Evolutionary conservation across 2,329 filamentous ascomycete species (phyloP), one percentile per base, ranked within the genome.

Genomic region (Cercospora nicotianae): DNA sequence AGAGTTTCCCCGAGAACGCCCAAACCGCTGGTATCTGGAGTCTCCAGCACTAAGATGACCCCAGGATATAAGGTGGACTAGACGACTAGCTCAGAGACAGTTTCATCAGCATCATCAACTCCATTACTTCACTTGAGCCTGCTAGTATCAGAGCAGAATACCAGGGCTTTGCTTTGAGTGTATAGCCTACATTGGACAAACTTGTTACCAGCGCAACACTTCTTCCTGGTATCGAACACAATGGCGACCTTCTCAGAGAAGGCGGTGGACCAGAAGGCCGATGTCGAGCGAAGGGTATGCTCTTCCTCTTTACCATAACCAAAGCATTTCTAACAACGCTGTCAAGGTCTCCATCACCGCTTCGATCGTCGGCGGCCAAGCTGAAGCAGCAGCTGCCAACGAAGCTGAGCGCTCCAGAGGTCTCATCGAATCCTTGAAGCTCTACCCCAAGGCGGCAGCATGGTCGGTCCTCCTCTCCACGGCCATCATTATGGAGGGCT

Each of bases 401-500:
- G 48, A 63, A 33, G 61, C 66, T 7, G 66, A 67, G 48, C 53
- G 61, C 48, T 36, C 53, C n/a, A 45, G 57, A 33, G 48, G 61
- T n/a, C 45, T 67, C 18, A 39, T 64, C 18, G 66, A 67, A 60
- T 63, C 62, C 12, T 63, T 69, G 20, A 67, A 57, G 30, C 63
- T 60, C 12, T 67, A 70, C 13, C 67, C 66, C 2, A 69, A 67
- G 48, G 64, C 69, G 5, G 67, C 66, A 31, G 45, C 65, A 30
- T 69, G 67, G 69, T 69, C 67, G 2, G 57, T 69, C 12, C 62
- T 63, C 12, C 58, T 71, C 8, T 71, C 67, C 31, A 71, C 65
- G 3, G 33, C 39, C 36, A 67, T 66, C 39, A 77, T 81, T 62
- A 81, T 81, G 80, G 79, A 81, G 69, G 80, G 79, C 5, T 81